Evolutionary conservation across 768 basidiomycete genomes (phyloP).

Genomic region (Boletus rex-veris): DNA sequence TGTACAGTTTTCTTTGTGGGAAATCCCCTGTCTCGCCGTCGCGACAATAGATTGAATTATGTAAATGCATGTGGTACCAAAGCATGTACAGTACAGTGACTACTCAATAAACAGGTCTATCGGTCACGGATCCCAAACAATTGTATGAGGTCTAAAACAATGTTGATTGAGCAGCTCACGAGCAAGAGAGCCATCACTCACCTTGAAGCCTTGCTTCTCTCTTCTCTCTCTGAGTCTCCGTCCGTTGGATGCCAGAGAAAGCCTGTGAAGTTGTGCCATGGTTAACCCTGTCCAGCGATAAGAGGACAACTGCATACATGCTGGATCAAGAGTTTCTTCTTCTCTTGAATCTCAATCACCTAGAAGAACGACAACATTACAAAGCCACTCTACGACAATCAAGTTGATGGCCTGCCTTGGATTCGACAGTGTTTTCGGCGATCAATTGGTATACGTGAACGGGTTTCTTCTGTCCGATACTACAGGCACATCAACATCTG

Average conservation of each 20-base stretch:
- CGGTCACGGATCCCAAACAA: conserved; percentile 45
- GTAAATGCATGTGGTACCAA: neutral
- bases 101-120: neutral
- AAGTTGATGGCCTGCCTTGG: conserved; percentile 51
- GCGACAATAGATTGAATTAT: conserved; percentile 4
- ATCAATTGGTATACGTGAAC: conserved; percentile 90
- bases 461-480: conserved; percentile 77
- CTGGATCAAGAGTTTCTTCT: conserved; percentile 75
- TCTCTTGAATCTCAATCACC: conserved; percentile 84
- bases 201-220: conserved; percentile 83
- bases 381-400: neutral
- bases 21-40: neutral
- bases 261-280: conserved; percentile 45
- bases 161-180: neutral
- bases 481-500: conserved; percentile 14
- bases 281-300: neutral
- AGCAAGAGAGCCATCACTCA: conserved; percentile 23
- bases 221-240: conserved; percentile 71
- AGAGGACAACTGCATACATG: conserved; percentile 43
- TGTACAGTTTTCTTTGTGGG: conserved; percentile 24
- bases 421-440: conserved; percentile 85
- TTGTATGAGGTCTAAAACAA: conserved; percentile 52
- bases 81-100: conserved; percentile 10
- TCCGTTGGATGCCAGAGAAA: conserved; percentile 77
- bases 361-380: conserved; percentile 16